A percentile compares a stretch with the other conserved stretches of the same genome.
Evolutionary conservation across 2,329 filamentous ascomycete genomes (phyloP).

Genomic region (Pseudogymnoascus sp.): DNA sequence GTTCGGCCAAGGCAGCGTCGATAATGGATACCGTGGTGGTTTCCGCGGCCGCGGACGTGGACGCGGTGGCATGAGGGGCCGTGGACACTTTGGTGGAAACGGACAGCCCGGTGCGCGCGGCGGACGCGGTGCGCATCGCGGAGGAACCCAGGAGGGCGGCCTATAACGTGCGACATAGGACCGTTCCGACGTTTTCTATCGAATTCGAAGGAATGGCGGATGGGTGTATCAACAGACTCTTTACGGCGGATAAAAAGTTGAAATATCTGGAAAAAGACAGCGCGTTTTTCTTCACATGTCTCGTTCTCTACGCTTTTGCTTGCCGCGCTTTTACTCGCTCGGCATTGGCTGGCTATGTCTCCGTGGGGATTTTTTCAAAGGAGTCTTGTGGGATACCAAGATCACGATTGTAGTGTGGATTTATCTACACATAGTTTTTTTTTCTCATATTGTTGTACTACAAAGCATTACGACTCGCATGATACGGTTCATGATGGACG

Average conservation of each 20-base stretch:
- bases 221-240: conserved; percentile 6
- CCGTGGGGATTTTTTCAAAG: conserved; percentile 2
- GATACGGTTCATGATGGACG: conserved; percentile 6
- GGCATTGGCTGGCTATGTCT: background rate
- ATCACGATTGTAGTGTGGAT: conserved; percentile 12
- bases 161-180: conserved; percentile 16
- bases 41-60: conserved; percentile 75
- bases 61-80: conserved; percentile 37
- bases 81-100: conserved; percentile 18
- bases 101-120: conserved; percentile 17
- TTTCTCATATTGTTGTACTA: conserved; percentile 18
- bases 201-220: background rate
- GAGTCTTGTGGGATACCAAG: conserved; percentile 4
- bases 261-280: conserved; percentile 9
- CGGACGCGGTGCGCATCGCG: conserved; percentile 24
- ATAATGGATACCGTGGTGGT: conserved; percentile 65
- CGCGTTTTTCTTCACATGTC: conserved; percentile 6
- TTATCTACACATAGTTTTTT: conserved; percentile 15
- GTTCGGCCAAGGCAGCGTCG: conserved; percentile 92
- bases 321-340: background rate
- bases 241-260: background rate
- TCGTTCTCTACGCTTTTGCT: conserved; percentile 4
- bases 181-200: background rate
- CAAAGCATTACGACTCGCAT: conserved; percentile 23
- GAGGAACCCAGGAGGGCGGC: conserved; percentile 11